Conservation (phyloP, 2,329 filamentous ascomycete species). For the Emmonsia crescens region DNA sequence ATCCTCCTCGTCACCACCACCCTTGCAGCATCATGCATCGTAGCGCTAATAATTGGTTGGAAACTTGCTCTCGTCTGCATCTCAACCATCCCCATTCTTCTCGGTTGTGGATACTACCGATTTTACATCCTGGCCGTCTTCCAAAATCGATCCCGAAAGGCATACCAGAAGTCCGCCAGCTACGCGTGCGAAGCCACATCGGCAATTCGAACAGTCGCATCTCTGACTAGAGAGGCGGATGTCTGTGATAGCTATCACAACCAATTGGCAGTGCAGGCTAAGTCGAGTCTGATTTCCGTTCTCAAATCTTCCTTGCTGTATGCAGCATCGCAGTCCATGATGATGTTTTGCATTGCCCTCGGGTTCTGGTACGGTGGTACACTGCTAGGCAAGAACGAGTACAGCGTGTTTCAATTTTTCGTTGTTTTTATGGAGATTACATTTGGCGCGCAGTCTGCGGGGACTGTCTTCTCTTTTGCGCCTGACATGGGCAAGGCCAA, state of each 20-base stretch:
- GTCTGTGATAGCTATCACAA: constrained; percentile 61
- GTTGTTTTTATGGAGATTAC: constrained; percentile 79
- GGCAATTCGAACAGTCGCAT: constrained; percentile 85
- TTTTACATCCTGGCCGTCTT: constrained; percentile 77
- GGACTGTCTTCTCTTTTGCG: constrained; percentile 78
- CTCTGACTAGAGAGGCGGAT: constrained; percentile 75
- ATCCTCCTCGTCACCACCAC: constrained; percentile 72
- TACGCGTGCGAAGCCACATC: constrained; percentile 91
- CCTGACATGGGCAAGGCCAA: constrained; percentile 92
- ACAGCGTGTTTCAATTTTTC: constrained; percentile 79
- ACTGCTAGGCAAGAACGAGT: constrained; percentile 60
- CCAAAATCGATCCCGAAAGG: constrained; percentile 64
- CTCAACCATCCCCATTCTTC: constrained; percentile 62
- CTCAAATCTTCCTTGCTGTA: constrained; percentile 69
- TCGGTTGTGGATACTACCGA: constrained; percentile 74
- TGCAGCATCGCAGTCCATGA: constrained; percentile 70
- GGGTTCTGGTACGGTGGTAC: constrained; percentile 89
- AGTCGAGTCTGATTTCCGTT: constrained; percentile 59
- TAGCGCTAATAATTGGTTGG: constrained; percentile 71
- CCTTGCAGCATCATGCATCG: constrained; percentile 58
- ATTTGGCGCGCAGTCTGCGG: constrained; percentile 85
- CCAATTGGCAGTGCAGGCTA: constrained; percentile 56
- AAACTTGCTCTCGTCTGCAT: constrained; percentile 78
- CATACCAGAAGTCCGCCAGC: constrained; percentile 69
- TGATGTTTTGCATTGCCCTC: constrained; percentile 73